phyloP scores from a whole-genome alignment of 768 basidiomycete species.

The Nidula microcarpa region DNA sequence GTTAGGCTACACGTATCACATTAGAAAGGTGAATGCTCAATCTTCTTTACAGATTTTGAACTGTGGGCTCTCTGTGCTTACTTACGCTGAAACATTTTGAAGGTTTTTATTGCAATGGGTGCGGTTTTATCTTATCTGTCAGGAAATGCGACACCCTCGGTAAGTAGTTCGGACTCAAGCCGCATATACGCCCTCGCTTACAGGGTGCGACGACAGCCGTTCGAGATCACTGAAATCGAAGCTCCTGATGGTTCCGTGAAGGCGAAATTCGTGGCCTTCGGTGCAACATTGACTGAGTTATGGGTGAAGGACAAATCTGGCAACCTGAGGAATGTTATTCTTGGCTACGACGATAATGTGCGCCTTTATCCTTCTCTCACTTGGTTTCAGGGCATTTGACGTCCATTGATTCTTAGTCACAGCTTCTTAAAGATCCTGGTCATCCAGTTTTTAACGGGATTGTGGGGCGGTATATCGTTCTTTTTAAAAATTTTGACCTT shows the following conservation, averaged over 20 bases:
- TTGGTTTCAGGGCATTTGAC: background rate
- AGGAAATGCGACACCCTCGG: background rate
- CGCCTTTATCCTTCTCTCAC: slow-evolving; percentile 6
- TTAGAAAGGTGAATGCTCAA: no score
- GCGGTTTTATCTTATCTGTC: no score
- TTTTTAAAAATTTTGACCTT: slow-evolving; percentile 42
- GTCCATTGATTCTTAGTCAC: slow-evolving; percentile 20
- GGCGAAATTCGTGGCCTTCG: slow-evolving; percentile 55
- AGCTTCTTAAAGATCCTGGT: slow-evolving; percentile 37
- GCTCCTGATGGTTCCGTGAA: slow-evolving; percentile 55
- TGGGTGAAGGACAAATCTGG: slow-evolving; percentile 53
- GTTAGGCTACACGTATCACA: no score
- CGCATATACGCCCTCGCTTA: background rate
- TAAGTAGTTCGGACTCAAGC: background rate
- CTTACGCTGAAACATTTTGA: no score
- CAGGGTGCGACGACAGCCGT: slow-evolving; percentile 28
- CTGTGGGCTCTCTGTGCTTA: no score
- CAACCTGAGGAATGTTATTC: slow-evolving; percentile 46
- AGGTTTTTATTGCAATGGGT: no score
- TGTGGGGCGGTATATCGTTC: slow-evolving; percentile 46
- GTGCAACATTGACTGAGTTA: slow-evolving; percentile 52
- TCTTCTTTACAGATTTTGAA: no score
- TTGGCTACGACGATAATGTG: slow-evolving; percentile 56
- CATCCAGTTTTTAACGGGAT: slow-evolving; percentile 45
- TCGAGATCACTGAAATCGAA: slow-evolving; percentile 41